Percentiles rank a stretch among this genome's conserved stretches.
Conservation (phyloP, 2,329 filamentous ascomycete species). For the Talaromyces sp. region DNA sequence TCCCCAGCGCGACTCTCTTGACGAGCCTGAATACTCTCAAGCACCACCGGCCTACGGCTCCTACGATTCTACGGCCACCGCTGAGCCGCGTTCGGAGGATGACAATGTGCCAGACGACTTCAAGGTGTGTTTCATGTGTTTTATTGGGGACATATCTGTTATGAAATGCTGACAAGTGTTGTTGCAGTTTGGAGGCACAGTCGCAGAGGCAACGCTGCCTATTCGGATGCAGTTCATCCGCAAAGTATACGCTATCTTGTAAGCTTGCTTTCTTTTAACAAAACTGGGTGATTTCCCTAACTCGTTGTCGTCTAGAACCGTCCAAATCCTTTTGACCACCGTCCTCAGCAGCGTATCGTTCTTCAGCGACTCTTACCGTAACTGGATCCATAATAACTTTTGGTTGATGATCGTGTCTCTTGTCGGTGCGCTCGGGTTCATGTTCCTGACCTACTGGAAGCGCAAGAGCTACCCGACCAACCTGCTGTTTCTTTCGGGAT, state of each 20-base stretch:
- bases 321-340: constrained; percentile 82
- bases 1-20: constrained; percentile 80
- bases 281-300: background rate
- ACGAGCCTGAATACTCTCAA: constrained; percentile 64
- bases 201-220: constrained; percentile 88
- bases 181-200: constrained; percentile 76
- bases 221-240: constrained; percentile 96
- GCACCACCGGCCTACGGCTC: constrained; percentile 62
- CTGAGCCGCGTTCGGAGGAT: constrained; percentile 70
- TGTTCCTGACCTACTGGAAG: constrained; percentile 90
- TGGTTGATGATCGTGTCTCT: constrained; percentile 85
- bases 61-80: constrained; percentile 59
- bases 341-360: constrained; percentile 79
- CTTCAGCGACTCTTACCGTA: constrained; percentile 71
- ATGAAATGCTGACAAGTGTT: constrained; percentile 9
- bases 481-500: constrained; percentile 82
- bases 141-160: background rate
- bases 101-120: constrained; percentile 97
- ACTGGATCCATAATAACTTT: constrained; percentile 79
- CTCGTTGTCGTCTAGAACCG: constrained; percentile 50
- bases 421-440: constrained; percentile 75
- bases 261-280: constrained; percentile 24
- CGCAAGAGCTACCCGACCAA: constrained; percentile 93
- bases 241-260: constrained; percentile 96
- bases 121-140: constrained; percentile 55